Evolutionary conservation across 2,329 filamentous ascomycete species (phyloP).

Genomic region (Aspergillus sp.): DNA sequence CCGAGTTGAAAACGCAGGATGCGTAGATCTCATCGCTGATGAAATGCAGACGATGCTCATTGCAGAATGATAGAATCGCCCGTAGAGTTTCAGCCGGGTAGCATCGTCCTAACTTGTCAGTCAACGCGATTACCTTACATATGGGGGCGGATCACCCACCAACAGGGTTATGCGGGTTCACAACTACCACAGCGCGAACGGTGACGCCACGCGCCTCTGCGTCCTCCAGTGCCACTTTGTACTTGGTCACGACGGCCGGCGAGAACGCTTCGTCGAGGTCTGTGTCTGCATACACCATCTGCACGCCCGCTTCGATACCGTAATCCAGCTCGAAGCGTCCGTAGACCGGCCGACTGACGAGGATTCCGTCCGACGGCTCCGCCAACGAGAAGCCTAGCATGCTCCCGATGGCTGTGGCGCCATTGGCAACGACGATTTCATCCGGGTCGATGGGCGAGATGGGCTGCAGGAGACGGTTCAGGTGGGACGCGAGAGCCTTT

Average conservation of each 20-base stretch:
- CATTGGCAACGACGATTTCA: conserved; percentile 42
- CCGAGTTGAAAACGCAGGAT: conserved; percentile 48
- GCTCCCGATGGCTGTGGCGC: conserved; percentile 43
- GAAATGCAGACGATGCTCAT: conserved; percentile 51
- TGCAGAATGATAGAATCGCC: conserved; percentile 50
- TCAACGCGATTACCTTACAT: background rate
- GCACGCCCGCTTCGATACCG: conserved; percentile 41
- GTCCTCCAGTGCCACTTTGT: conserved; percentile 36
- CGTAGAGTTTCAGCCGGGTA: conserved; percentile 44
- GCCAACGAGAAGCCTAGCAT: conserved; percentile 44
- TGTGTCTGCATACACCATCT: conserved; percentile 41
- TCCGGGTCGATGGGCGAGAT: conserved; percentile 31
- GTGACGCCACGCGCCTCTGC: conserved; percentile 32
- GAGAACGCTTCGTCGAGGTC: conserved; percentile 39
- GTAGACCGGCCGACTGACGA: conserved; percentile 49
- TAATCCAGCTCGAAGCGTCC: conserved; percentile 52
- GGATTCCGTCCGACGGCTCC: conserved; percentile 46
- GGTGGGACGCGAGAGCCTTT: conserved; percentile 38
- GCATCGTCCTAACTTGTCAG: conserved; percentile 36
- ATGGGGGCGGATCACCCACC: conserved; percentile 27
- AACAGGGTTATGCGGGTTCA: conserved; percentile 48
- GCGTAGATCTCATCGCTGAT: conserved; percentile 60
- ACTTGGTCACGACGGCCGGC: conserved; percentile 29
- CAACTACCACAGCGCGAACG: conserved; percentile 43
- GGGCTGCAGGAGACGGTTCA: conserved; percentile 44